Base-by-base conservation (phyloP, 2,329 filamentous ascomycete species). In the Fusarium penzigii region DNA sequence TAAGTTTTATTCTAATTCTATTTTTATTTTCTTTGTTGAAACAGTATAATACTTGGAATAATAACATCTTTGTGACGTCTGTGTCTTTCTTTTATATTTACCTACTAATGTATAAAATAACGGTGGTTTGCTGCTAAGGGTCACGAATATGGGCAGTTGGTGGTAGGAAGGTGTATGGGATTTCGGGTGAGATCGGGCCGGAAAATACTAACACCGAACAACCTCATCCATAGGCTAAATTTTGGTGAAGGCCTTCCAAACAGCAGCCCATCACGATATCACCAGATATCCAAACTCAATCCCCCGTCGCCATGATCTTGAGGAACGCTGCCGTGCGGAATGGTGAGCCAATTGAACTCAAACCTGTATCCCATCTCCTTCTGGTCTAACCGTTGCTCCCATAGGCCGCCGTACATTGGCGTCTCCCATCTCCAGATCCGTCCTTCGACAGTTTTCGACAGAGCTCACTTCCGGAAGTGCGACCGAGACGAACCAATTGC, bases 371-470 rank as follows among this genome's bases (percentile, higher is more conserved):
- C 29, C 16, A n/a, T 36, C 32, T 4, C 10, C 3, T 36, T 12
- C 32, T 11, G 9, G 13, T 36, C 13, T 11, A 12, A 11, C 32
- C 32, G 25, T 17, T 44, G 6, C 51, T 62, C 42, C 9, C 13
- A 8, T 42, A 86, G 82, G 80, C 77, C 80, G 78, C 59, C 76
- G 73, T 71, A 77, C 76, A 63, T 65, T 85, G 68, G 75, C 75
- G 52, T 66, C 75, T 56, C 72, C 78, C 49, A 64, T 77, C 47
- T 66, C 72, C 42, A 74, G 65, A 59, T 59, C 59, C 38, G 53
- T 65, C 36, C 56, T 68, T 25, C 68, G 70, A 59, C 65, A 67
- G 55, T 55, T 72, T 48, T 71, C 70, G 48, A 73, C 65, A 47
- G 63, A 68, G 51, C 47, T 51, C 50, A 58, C 55, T 42, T 57